Evolutionary conservation across 2,329 filamentous ascomycete genomes (phyloP), one percentile per base, ranked within the genome.

Genomic region (Cytospora piceae): DNA sequence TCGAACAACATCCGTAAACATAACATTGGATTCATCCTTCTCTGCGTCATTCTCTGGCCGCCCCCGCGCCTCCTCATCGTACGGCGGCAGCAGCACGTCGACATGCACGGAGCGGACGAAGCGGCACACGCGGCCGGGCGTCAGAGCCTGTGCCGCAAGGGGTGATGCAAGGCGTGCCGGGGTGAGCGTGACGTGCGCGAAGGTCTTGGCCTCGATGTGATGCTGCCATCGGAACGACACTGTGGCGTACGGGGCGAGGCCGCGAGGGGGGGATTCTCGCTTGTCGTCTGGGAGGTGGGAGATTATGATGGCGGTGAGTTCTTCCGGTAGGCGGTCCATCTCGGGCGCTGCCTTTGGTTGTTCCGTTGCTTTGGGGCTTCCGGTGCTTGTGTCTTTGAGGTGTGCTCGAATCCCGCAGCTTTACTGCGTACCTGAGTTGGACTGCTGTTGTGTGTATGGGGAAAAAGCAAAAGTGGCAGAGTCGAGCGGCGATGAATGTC

Each of bases 141-240:
- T 53, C n/a, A 53, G n/a, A 20, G 51, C 51, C 51, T 53, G 51
- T 15, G 51, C 51, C 17, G 51, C 51, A 8, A 53, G 51, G 20
- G 51, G 51, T 12, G 51, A 53, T 5, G 51, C 51, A 9, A 53
- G 22, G 17, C 51, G 51, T 15, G 51, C 51, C n/a, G 51, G 51
- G 51, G 20, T 24, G n/a, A 53, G 51, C 51, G 51, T 53, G 51
- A 53, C n/a, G 51, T 53, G 51, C 17, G 51, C 51, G 51, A 53
- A 53, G 17, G 51, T 53, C n/a, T 2, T 53, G 51, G 51, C 51
- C 51, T 53, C 51, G 51, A 53, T 20, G n/a, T 2, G 14, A 1
- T 31, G 51, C n/a, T 53, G 51, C 51, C 51, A 53, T 8, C n/a
- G 2, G 29, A 8, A 3, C n/a, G 51, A 53, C 17, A 53, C 20